Conservation (phyloP, 2,329 filamentous ascomycete genomes). For the Microdochium trichocladiopsis region DNA sequence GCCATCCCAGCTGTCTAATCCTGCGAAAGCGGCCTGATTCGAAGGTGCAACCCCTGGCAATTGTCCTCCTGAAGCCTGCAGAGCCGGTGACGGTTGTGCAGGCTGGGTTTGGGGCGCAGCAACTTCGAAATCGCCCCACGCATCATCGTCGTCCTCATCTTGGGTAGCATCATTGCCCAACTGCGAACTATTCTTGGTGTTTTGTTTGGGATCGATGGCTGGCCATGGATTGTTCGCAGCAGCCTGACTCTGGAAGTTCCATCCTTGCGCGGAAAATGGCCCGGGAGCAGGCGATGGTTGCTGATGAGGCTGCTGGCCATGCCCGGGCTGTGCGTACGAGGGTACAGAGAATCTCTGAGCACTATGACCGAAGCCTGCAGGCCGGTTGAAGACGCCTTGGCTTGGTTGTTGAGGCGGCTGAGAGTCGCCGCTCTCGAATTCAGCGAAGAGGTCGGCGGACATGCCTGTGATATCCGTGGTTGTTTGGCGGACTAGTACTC, state of each 20-base stretch:
- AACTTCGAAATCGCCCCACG: conserved; percentile 62
- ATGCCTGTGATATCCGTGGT: conserved; percentile 36
- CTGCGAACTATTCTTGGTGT: conserved; percentile 3
- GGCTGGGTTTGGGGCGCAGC: conserved; percentile 27
- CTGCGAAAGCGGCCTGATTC: background rate
- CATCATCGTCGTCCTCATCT: conserved; percentile 51
- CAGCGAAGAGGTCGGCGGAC: conserved; percentile 61
- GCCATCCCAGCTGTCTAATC: background rate
- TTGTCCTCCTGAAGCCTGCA: conserved; percentile 5
- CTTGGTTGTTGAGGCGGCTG: background rate
- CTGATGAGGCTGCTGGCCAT: conserved; percentile 1
- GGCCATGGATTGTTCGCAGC: background rate
- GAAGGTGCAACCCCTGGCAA: background rate
- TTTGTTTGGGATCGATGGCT: background rate
- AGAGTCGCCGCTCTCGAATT: conserved; percentile 36
- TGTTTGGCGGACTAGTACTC: background rate
- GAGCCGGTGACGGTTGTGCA: conserved; percentile 9
- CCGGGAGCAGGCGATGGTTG: conserved; percentile 1
- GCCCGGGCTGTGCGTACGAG: background rate
- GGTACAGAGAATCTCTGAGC: conserved; percentile 4
- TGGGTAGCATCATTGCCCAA: conserved; percentile 24
- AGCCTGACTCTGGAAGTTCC: background rate
- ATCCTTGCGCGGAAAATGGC: background rate
- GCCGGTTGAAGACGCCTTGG: background rate
- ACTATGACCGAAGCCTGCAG: background rate